A percentile compares a stretch with the other conserved stretches of the same genome.
phyloP scores from a whole-genome alignment of 1,284 basidiomycete genomes.

The Trichosporon asahii region DNA sequence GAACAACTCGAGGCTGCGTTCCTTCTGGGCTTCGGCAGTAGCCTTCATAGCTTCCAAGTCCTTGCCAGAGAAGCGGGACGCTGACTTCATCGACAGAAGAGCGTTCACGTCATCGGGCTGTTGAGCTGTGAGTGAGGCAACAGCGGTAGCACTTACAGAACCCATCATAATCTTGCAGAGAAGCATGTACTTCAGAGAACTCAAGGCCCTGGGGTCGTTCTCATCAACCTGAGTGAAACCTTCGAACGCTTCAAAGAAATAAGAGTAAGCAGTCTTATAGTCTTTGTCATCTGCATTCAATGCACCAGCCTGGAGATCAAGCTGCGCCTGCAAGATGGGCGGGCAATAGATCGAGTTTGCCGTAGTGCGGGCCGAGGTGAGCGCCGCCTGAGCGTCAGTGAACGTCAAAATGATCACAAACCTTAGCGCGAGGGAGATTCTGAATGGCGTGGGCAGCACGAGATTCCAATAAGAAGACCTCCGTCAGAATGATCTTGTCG shows the following conservation, averaged over 20 bases:
- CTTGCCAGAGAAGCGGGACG: constrained; percentile 70
- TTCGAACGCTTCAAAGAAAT: constrained; percentile 97
- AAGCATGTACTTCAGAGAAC: constrained; percentile 94
- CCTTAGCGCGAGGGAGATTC: constrained; percentile 94
- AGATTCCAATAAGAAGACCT: constrained; percentile 91
- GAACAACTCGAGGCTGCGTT: constrained; percentile 82
- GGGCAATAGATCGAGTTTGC: constrained; percentile 98
- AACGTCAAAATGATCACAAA: constrained; percentile 31
- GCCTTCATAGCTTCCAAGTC: constrained; percentile 95
- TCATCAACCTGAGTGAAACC: constrained; percentile 64
- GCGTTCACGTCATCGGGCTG: constrained; percentile 90
- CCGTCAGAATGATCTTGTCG: constrained; percentile 96
- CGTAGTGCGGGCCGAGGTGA: constrained; percentile 88
- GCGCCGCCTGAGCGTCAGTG: constrained; percentile 62
- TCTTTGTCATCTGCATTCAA: constrained; percentile 97
- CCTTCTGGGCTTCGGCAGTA: constrained; percentile 87
- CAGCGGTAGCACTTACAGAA: constrained; percentile 58
- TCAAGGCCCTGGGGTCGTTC: constrained; percentile 59
- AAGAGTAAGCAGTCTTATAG: constrained; percentile 94
- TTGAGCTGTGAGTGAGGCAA: not conserved
- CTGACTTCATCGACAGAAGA: constrained; percentile 80
- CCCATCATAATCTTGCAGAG: constrained; percentile 98
- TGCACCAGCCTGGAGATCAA: constrained; percentile 88
- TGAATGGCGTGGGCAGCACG: constrained; percentile 84
- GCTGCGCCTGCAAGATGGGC: constrained; percentile 81